Conservation (phyloP, 1,284 basidiomycete species). For the Pseudozyma sp. region DNA sequence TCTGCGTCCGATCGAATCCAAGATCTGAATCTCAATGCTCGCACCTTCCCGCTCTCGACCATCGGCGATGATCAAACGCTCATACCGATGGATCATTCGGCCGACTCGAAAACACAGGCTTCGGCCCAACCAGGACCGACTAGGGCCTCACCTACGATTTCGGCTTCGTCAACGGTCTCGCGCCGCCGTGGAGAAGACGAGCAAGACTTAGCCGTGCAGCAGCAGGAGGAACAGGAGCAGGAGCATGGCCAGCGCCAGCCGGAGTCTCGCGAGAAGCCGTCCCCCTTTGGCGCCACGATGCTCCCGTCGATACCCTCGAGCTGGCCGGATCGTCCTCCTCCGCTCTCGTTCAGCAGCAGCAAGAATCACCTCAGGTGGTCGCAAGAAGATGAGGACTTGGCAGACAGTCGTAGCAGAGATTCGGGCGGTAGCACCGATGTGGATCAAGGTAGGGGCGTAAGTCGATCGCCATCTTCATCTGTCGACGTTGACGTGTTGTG, state of each 20-base stretch:
- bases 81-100: too few relatives aligned
- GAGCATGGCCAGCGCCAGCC: background rate
- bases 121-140: too few relatives aligned
- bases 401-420: slow-evolving; percentile 4
- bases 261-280: background rate
- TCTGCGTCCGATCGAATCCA: too few relatives aligned
- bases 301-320: background rate
- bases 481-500: background rate
- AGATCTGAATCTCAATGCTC: too few relatives aligned
- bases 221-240: background rate
- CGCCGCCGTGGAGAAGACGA: too few relatives aligned
- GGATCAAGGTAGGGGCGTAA: background rate
- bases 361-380: background rate
- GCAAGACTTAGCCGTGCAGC: background rate
- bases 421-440: slow-evolving; percentile 5
- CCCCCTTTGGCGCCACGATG: slow-evolving; percentile 3
- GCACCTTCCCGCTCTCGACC: too few relatives aligned
- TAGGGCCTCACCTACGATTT: too few relatives aligned
- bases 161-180: too few relatives aligned
- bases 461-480: background rate
- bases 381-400: background rate
- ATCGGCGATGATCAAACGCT: too few relatives aligned
- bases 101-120: too few relatives aligned
- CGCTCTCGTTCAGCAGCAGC: slow-evolving; percentile 11
- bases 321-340: background rate